These are phyloP conservation scores for Xylaria multiplex DNA, from an alignment of 2,329 filamentous ascomycete genomes.

Conservation along the genomic window DNA sequence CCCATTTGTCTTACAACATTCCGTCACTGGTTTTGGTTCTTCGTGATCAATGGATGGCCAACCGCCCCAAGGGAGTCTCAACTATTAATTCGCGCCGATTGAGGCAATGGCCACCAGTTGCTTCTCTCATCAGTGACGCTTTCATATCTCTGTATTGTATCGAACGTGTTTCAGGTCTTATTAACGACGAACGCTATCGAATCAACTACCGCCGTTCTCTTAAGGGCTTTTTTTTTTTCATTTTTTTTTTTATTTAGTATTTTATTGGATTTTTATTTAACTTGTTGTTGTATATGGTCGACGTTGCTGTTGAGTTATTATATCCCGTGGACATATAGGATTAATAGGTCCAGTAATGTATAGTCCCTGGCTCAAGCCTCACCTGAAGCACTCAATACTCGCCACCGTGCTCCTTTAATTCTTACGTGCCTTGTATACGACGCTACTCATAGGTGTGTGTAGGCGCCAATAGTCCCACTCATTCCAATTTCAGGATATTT, in stretches of 20 bases:
- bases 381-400: conserved; percentile 24
- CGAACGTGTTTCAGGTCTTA: conserved; percentile 31
- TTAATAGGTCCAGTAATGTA: conserved; percentile 4
- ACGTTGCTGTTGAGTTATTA: conserved; percentile 4
- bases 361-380: conserved; percentile 6
- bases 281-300: not conserved
- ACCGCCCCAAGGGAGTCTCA: not conserved
- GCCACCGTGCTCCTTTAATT: not conserved
- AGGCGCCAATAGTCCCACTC: conserved; percentile 1
- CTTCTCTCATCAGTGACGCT: conserved; percentile 21
- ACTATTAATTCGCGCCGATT: not conserved
- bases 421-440: not conserved
- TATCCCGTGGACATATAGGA: not conserved
- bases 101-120: conserved; percentile 1
- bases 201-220: conserved; percentile 21
- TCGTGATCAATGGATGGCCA: not conserved
- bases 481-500: not conserved
- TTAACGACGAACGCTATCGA: conserved; percentile 23
- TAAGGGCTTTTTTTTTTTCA: not conserved
- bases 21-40: not conserved
- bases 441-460: not conserved
- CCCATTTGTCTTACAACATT: conserved; percentile 9
- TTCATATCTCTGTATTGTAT: conserved; percentile 23
- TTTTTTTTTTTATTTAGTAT: too few species aligned
- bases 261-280: not conserved